Evolutionary conservation across 345 rosid genomes (phyloP).

Genomic region (Euphorbia pulcherrima): DNA sequence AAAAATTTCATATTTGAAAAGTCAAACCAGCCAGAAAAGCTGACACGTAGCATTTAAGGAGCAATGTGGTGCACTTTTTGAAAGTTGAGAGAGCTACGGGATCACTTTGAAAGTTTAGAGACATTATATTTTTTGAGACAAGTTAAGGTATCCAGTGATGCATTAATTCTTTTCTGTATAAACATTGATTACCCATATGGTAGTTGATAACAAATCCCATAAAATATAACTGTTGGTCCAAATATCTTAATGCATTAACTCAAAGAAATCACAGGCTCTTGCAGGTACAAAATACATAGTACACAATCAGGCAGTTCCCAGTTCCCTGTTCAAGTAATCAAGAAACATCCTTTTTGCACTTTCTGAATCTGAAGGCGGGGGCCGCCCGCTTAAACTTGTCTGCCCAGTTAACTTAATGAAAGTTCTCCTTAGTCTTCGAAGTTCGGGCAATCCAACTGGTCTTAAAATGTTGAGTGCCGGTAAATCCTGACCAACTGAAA

Average conservation of each 20-base stretch:
- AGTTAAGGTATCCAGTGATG: too few species aligned
- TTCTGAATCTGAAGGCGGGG: constrained; percentile 79
- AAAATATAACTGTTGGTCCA: background rate
- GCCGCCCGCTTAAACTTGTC: constrained; percentile 80
- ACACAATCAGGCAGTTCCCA: constrained; percentile 5
- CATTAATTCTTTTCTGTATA: too few species aligned
- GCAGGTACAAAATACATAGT: background rate
- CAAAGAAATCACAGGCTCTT: background rate
- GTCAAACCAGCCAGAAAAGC: too few species aligned
- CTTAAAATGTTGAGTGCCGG: constrained; percentile 58
- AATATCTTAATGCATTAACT: background rate
- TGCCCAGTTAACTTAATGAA: constrained; percentile 84
- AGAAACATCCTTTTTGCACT: constrained; percentile 89
- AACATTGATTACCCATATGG: too few species aligned
- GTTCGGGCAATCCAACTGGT: constrained; percentile 80
- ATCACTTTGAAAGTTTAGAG: too few species aligned
- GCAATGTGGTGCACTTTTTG: too few species aligned
- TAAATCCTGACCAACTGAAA: constrained; percentile 53
- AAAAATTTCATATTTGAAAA: too few species aligned
- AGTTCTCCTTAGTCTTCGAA: constrained; percentile 74
- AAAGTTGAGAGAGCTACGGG: too few species aligned
- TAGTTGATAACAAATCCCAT: background rate
- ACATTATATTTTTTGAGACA: too few species aligned
- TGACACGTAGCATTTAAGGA: too few species aligned
- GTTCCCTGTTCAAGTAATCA: constrained; percentile 87